A percentile compares a stretch with the other conserved stretches of the same genome.
Conservation (phyloP, 106 monocot species). For the Dioscorea dumetorum region DNA sequence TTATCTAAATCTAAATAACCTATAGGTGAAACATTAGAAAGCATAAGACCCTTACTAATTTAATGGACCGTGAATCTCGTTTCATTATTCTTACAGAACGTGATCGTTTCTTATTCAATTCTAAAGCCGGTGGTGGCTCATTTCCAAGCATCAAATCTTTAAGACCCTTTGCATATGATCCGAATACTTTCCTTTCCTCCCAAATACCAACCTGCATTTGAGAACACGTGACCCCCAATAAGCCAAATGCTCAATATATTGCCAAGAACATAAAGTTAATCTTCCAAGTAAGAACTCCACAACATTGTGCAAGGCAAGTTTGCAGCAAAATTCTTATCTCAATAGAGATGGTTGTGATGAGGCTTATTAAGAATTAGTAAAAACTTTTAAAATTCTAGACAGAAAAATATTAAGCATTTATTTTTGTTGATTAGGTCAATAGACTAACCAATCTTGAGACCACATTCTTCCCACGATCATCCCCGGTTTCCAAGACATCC, state of each 20-base stretch:
- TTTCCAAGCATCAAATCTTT: conserved; percentile 89
- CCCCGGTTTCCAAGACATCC: conserved; percentile 69
- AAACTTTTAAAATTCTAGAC: too few relatives aligned
- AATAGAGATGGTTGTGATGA: too few relatives aligned
- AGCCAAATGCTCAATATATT: too few relatives aligned
- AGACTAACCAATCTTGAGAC: conserved; percentile 75
- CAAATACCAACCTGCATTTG: conserved; percentile 73
- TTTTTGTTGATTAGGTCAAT: too few relatives aligned
- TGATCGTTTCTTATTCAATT: conserved; percentile 70
- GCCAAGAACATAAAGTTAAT: too few relatives aligned
- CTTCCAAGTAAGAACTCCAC: too few relatives aligned
- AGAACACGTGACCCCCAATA: not conserved
- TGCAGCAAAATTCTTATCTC: too few relatives aligned
- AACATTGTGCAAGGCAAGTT: too few relatives aligned
- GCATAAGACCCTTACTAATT: conserved; percentile 44
- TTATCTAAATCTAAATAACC: too few relatives aligned
- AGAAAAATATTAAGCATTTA: too few relatives aligned
- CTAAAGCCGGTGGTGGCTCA: conserved; percentile 64
- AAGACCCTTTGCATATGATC: conserved; percentile 60
- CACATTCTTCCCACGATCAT: conserved; percentile 76
- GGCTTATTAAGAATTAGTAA: too few relatives aligned
- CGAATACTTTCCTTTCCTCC: conserved; percentile 97
- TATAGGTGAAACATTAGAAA: too few relatives aligned
- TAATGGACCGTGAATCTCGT: conserved; percentile 86
- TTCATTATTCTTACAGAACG: conserved; percentile 77